These are phyloP conservation scores for Thielaviopsis cerberus DNA, from an alignment of 2,329 filamentous ascomycete genomes.

Conservation along the genomic window DNA sequence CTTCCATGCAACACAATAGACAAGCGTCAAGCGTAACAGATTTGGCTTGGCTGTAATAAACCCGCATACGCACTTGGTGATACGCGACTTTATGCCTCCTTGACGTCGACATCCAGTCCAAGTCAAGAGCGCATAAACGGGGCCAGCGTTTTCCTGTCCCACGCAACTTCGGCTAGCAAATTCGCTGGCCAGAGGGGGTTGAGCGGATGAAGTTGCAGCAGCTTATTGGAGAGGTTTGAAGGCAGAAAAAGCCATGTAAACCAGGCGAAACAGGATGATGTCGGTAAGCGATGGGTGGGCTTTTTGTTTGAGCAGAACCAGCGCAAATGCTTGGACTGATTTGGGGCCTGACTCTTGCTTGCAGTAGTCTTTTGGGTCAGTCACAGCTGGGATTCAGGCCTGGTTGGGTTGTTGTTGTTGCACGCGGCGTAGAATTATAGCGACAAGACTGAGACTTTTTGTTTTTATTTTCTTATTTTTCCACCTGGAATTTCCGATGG, in stretches of 20 bases:
- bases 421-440: not conserved
- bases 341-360: not conserved
- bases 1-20: too few species aligned
- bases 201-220: not conserved
- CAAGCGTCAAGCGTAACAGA: not conserved
- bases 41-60: not conserved
- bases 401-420: not conserved
- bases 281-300: not conserved
- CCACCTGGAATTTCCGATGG: too few species aligned
- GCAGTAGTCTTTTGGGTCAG: not conserved
- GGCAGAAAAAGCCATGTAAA: not conserved
- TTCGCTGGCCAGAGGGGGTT: not conserved
- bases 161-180: not conserved
- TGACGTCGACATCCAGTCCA: not conserved
- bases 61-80: not conserved
- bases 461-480: not conserved
- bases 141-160: not conserved
- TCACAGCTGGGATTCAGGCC: not conserved
- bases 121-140: not conserved
- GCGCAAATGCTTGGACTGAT: not conserved
- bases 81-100: not conserved
- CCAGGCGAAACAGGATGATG: not conserved
- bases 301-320: not conserved
- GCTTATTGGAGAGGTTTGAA: not conserved
- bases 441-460: not conserved